A percentile compares a stretch with the other conserved stretches of the same genome.
phyloP scores from a whole-genome alignment of 768 basidiomycete genomes.

The Mycena olivaceomarginata region DNA sequence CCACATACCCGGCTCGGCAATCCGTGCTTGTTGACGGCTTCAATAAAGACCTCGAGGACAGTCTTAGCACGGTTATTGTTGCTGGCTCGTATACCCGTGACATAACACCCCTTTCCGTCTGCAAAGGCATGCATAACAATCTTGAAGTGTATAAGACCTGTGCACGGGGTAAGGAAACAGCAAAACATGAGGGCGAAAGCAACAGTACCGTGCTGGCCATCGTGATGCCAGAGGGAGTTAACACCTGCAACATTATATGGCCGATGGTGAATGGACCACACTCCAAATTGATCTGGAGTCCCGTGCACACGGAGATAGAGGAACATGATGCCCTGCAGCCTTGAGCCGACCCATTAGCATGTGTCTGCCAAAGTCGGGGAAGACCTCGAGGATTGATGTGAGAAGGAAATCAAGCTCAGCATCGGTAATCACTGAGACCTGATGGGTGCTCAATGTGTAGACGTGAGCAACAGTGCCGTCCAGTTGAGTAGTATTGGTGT shows the following conservation, averaged over 20 bases:
- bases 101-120: slow-evolving; percentile 61
- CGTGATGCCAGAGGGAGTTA: slow-evolving; percentile 62
- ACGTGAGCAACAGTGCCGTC: slow-evolving; percentile 13
- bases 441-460: slow-evolving; percentile 3
- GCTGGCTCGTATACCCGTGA: slow-evolving; percentile 57
- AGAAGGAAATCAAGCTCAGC: slow-evolving; percentile 48
- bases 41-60: slow-evolving; percentile 59
- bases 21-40: slow-evolving; percentile 49
- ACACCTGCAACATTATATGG: slow-evolving; percentile 57
- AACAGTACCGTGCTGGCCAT: slow-evolving; percentile 56
- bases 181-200: background rate
- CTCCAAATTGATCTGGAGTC: slow-evolving; percentile 47
- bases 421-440: slow-evolving; percentile 46
- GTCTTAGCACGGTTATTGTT: slow-evolving; percentile 64
- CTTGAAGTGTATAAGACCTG: slow-evolving; percentile 51
- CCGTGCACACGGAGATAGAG: slow-evolving; percentile 49
- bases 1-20: slow-evolving; percentile 54
- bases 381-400: slow-evolving; percentile 44
- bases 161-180: background rate
- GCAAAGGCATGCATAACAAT: slow-evolving; percentile 59
- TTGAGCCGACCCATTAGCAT: slow-evolving; percentile 51
- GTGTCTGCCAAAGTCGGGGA: slow-evolving; percentile 50
- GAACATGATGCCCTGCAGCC: slow-evolving; percentile 46
- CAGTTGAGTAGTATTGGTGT: slow-evolving; percentile 4
- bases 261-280: slow-evolving; percentile 47